Percentiles rank a stretch among this genome's conserved stretches.
Conservation (phyloP, 2,329 filamentous ascomycete genomes). For the Trichoderma koningii region DNA sequence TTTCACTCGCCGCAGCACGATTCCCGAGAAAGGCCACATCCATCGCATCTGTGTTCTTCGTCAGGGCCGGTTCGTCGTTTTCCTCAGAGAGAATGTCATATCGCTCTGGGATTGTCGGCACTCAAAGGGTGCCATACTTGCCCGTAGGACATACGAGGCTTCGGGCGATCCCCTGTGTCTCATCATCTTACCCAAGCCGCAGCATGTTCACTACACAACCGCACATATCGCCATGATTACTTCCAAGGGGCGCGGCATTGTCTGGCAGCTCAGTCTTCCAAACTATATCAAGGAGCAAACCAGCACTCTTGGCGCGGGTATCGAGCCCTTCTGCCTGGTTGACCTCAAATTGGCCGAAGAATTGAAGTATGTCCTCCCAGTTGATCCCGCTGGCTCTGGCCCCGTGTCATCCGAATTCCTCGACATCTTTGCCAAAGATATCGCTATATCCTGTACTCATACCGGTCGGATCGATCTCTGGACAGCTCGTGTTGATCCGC, state of each 20-base stretch:
- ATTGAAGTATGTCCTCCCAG: slow-evolving; percentile 70
- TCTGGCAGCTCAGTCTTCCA: slow-evolving; percentile 75
- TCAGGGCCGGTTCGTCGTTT: slow-evolving; percentile 78
- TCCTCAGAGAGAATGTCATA: slow-evolving; percentile 70
- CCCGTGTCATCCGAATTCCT: slow-evolving; percentile 75
- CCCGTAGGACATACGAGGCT: slow-evolving; percentile 53
- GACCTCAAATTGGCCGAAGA: slow-evolving; percentile 62
- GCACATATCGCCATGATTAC: slow-evolving; percentile 81
- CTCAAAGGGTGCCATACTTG: slow-evolving; percentile 59
- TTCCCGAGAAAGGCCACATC: slow-evolving; percentile 70
- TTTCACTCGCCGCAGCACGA: slow-evolving; percentile 67
- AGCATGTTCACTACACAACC: slow-evolving; percentile 56
- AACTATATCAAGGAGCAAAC: slow-evolving; percentile 40
- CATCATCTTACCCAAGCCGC: slow-evolving; percentile 67
- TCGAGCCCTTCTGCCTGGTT: slow-evolving; percentile 72
- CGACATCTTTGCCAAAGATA: slow-evolving; percentile 82
- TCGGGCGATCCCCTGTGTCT: slow-evolving; percentile 77
- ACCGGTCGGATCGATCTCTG: slow-evolving; percentile 77
- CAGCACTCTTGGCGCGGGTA: slow-evolving; percentile 34
- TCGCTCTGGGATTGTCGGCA: slow-evolving; percentile 78
- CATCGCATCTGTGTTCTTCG: slow-evolving; percentile 77
- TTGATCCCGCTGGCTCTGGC: slow-evolving; percentile 79
- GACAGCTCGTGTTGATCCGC: slow-evolving; percentile 72
- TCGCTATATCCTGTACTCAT: slow-evolving; percentile 81
- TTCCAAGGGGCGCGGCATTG: slow-evolving; percentile 74